Percentiles rank a stretch among this genome's conserved stretches.
These are phyloP conservation scores for Ambrosia trifida DNA, from an alignment of 129 eudicot species.

Conservation along the genomic window DNA sequence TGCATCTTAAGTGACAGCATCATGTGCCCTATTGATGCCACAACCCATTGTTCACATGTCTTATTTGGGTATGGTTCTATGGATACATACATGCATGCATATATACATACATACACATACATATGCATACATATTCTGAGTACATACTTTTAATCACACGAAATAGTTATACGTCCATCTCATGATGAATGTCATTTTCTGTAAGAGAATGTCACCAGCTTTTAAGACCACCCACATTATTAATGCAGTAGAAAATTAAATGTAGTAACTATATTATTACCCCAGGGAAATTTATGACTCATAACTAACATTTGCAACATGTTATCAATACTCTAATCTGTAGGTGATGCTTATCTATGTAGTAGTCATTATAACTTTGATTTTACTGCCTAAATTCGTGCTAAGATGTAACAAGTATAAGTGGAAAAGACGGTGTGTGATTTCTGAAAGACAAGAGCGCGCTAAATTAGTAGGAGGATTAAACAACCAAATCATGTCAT, in stretches of 20 bases:
- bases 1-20: slow-evolving; percentile 37
- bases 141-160: slow-evolving; percentile 20
- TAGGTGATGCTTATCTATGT: neutral
- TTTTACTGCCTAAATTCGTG: neutral
- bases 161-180: slow-evolving; percentile 34
- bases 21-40: slow-evolving; percentile 39
- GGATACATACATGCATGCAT: neutral
- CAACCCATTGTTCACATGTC: slow-evolving; percentile 43
- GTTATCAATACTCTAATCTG: neutral
- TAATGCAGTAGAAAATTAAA: neutral
- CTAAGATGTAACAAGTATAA: neutral
- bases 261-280: slow-evolving; percentile 18
- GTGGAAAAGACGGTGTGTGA: neutral
- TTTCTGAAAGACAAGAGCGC: neutral
- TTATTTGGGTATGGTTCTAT: slow-evolving; percentile 27
- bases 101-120: neutral
- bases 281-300: neutral
- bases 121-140: neutral
- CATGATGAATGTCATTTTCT: slow-evolving; percentile 34
- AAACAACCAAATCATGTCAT: neutral
- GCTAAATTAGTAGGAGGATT: neutral
- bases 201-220: slow-evolving; percentile 30
- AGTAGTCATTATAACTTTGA: neutral
- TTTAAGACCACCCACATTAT: slow-evolving; percentile 28
- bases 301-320: neutral